Conservation (phyloP, 768 basidiomycete species). For the Tephrocybe rancida region DNA sequence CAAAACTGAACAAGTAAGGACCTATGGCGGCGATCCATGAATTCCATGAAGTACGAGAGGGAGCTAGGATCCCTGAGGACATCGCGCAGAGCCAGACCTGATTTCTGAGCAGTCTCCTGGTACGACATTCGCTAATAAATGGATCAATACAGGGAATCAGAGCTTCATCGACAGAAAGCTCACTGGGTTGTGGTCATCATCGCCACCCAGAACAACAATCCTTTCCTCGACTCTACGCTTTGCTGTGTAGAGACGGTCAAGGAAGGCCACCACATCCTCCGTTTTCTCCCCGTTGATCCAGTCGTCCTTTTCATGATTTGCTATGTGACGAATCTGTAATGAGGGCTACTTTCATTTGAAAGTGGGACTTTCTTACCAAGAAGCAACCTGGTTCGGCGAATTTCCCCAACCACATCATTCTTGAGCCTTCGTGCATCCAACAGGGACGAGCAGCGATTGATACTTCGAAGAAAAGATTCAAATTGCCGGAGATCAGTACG, state of each 20-base stretch:
- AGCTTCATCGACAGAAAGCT: constrained; percentile 18
- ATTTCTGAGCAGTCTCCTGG: constrained; percentile 45
- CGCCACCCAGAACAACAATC: constrained; percentile 76
- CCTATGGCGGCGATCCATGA: constrained; percentile 89
- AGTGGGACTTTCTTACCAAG: constrained; percentile 54
- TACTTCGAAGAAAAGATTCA: constrained; percentile 88
- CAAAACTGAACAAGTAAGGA: constrained; percentile 94
- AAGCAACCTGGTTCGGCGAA: constrained; percentile 73
- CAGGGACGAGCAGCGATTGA: constrained; percentile 78
- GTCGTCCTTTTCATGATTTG: constrained; percentile 85
- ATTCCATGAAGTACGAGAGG: constrained; percentile 96
- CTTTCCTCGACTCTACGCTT: constrained; percentile 86
- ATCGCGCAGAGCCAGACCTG: constrained; percentile 67
- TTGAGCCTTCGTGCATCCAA: constrained; percentile 89
- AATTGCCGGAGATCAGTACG: constrained; percentile 83
- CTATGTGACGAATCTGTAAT: constrained; percentile 33
- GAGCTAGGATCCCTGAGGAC: constrained; percentile 88
- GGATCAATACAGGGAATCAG: neutral
- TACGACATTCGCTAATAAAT: constrained; percentile 34
- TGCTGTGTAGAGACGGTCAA: constrained; percentile 87
- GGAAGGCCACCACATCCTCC: constrained; percentile 83
- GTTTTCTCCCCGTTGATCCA: constrained; percentile 88
- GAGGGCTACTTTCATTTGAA: neutral
- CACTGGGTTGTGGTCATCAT: constrained; percentile 65
- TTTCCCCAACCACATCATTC: constrained; percentile 92